phyloP scores from a whole-genome alignment of 768 basidiomycete species.

The Lactarius tabidus region DNA sequence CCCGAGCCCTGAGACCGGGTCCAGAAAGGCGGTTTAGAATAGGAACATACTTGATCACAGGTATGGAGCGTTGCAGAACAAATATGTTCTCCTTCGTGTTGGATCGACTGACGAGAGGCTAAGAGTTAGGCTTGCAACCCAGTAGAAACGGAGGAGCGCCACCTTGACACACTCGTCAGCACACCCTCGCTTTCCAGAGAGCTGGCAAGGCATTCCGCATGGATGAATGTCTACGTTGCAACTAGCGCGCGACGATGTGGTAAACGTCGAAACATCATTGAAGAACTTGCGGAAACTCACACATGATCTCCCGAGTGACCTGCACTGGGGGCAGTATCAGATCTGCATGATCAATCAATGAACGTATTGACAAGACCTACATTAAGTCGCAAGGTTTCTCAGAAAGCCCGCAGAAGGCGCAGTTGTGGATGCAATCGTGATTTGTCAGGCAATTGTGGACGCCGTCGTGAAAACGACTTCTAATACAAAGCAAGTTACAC shows the following conservation, averaged over 20 bases:
- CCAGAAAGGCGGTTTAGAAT: too few species aligned
- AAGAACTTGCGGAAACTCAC: constrained; percentile 31
- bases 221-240: constrained; percentile 49
- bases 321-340: constrained; percentile 36
- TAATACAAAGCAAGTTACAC: constrained; percentile 50
- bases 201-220: constrained; percentile 49
- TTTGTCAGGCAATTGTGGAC: constrained; percentile 48
- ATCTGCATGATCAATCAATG: neutral
- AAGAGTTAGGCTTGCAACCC: neutral
- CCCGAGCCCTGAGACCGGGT: neutral
- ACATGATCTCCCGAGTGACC: constrained; percentile 55
- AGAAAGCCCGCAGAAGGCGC: constrained; percentile 38
- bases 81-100: constrained; percentile 50
- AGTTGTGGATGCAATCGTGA: constrained; percentile 44
- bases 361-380: constrained; percentile 34
- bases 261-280: constrained; percentile 24
- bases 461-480: constrained; percentile 42
- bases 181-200: constrained; percentile 49
- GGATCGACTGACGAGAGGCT: constrained; percentile 36
- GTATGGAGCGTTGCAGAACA: constrained; percentile 52
- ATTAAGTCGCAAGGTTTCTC: constrained; percentile 41
- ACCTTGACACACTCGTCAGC: constrained; percentile 51
- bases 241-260: constrained; percentile 26
- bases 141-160: neutral
- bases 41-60: constrained; percentile 47